Evolutionary conservation across 495 filamentous ascomycete genomes (phyloP).

Genomic region (Cudoniella acicularis): DNA sequence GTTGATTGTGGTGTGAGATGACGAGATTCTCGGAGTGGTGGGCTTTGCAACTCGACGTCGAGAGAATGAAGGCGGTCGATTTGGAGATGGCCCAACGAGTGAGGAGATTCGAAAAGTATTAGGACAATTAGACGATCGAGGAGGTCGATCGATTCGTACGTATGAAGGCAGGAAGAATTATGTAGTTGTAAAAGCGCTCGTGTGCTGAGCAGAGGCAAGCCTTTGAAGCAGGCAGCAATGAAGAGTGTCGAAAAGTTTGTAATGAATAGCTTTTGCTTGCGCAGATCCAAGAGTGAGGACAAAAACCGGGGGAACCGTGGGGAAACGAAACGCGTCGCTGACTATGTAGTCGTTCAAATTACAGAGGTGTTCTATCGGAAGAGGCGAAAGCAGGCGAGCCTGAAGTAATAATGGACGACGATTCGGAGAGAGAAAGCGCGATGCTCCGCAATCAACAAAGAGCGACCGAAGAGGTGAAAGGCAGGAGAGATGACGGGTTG

Average conservation of each 20-base stretch:
- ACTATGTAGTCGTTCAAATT: constrained; percentile 26
- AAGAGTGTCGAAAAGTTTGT: constrained; percentile 11
- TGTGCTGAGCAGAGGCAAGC: constrained; percentile 20
- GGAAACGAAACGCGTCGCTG: constrained; percentile 20
- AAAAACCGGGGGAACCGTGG: constrained; percentile 16
- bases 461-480: constrained; percentile 19
- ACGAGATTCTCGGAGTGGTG: neutral
- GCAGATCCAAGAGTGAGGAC: constrained; percentile 21
- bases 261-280: constrained; percentile 20
- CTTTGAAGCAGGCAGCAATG: constrained; percentile 20
- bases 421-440: constrained; percentile 4
- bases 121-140: constrained; percentile 25
- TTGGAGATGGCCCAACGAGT: constrained; percentile 10
- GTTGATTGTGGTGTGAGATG: neutral
- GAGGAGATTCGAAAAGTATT: constrained; percentile 21
- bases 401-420: neutral
- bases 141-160: constrained; percentile 20
- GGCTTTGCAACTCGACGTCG: constrained; percentile 17
- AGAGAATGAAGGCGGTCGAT: constrained; percentile 19
- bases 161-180: constrained; percentile 22
- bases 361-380: constrained; percentile 15
- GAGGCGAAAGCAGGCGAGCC: constrained; percentile 13
- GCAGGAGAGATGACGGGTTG: neutral
- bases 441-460: constrained; percentile 29
- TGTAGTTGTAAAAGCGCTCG: constrained; percentile 23